Evolutionary conservation across 2,329 filamentous ascomycete species (phyloP).

Genomic region (Cadophora sp.): DNA sequence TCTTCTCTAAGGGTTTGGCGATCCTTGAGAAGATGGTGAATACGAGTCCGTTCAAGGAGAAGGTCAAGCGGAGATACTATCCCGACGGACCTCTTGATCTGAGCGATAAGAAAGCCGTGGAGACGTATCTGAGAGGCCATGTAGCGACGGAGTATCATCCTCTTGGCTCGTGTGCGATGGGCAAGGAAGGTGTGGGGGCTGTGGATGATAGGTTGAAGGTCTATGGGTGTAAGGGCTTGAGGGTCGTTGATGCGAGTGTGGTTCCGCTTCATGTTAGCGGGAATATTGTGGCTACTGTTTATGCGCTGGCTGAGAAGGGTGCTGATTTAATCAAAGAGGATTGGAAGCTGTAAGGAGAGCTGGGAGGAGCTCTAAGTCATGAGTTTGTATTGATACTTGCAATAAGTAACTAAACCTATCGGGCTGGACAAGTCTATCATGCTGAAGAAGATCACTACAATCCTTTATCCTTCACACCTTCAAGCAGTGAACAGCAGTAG

Average conservation of each 20-base stretch:
- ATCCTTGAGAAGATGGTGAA: constrained; percentile 5
- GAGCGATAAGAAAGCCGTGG: background rate
- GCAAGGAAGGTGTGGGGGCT: background rate
- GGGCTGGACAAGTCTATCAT: too few relatives aligned
- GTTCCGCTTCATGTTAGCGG: constrained; percentile 8
- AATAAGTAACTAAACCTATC: too few relatives aligned
- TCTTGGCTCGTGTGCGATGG: constrained; percentile 1
- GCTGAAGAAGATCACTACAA: too few relatives aligned
- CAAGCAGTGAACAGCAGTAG: too few relatives aligned
- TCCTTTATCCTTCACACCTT: too few relatives aligned
- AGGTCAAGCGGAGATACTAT: constrained; percentile 3
- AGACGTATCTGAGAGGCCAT: background rate
- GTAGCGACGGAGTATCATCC: constrained; percentile 14
- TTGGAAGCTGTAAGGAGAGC: background rate
- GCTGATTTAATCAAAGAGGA: constrained; percentile 10
- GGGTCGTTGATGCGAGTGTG: constrained; percentile 14
- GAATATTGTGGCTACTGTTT: constrained; percentile 11
- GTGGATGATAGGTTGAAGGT: constrained; percentile 10
- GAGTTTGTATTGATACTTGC: too few relatives aligned
- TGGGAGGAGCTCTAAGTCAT: too few relatives aligned
- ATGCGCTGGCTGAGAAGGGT: constrained; percentile 11
- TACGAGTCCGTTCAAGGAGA: background rate
- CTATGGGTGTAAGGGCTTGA: constrained; percentile 1
- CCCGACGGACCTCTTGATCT: background rate
- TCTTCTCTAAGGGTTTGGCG: constrained; percentile 15